These are phyloP conservation scores for Pezicula carpinea DNA, from an alignment of 2,329 filamentous ascomycete genomes.

Conservation along the genomic window DNA sequence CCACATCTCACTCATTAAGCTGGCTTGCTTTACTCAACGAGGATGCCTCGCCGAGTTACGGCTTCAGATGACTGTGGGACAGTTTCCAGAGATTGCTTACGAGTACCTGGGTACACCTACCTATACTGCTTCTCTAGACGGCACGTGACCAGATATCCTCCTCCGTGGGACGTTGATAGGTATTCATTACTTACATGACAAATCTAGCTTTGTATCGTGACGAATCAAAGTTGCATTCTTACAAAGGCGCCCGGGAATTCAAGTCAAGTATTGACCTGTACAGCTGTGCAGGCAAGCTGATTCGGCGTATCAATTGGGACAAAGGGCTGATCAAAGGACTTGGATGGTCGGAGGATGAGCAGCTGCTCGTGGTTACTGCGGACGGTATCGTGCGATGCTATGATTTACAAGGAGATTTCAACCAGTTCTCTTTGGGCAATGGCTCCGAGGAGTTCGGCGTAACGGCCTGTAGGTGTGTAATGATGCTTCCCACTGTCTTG, in stretches of 20 bases:
- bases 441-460: constrained; percentile 87
- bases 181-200: constrained; percentile 23
- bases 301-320: constrained; percentile 86
- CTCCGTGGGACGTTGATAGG: not conserved
- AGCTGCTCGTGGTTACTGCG: constrained; percentile 78
- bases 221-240: constrained; percentile 76
- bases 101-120: too few species aligned
- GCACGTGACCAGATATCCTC: constrained; percentile 3
- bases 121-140: not conserved
- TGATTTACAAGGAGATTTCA: constrained; percentile 91
- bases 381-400: constrained; percentile 88
- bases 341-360: constrained; percentile 96
- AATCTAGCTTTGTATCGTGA: constrained; percentile 77
- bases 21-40: too few species aligned
- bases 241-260: constrained; percentile 63
- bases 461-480: constrained; percentile 61
- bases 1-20: too few species aligned
- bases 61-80: too few species aligned
- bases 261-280: constrained; percentile 92
- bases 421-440: constrained; percentile 86
- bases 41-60: too few species aligned
- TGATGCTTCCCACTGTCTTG: not conserved
- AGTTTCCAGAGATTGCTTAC: too few species aligned
- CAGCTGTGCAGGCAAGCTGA: constrained; percentile 83
- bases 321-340: constrained; percentile 81